Base-by-base conservation (phyloP, 2,329 filamentous ascomycete species). In the Alternaria brassicae region DNA sequence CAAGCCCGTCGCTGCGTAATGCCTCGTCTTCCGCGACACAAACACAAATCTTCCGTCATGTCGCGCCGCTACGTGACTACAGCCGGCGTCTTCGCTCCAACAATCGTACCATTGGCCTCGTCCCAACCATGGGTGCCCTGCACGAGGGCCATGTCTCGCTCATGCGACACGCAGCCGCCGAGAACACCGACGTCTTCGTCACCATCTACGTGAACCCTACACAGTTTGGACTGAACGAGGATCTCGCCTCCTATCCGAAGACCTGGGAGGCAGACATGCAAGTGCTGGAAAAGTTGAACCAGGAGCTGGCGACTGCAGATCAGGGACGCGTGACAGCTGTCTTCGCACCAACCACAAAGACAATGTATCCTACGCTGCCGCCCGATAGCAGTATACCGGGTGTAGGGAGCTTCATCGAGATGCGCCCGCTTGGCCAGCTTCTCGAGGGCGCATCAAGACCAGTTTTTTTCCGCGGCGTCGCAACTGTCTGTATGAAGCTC, bases 81-180 rank as follows among this genome's bases (percentile, higher is more conserved):
- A 88, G 92, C 34, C 84, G 82, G 21, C 84, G 88, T 39, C 87
- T 93, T 60, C 80, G 88, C 34, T 79, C 88, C 60, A 84, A 88
- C 71, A 86, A 89, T 69, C 87, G 89, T 57, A 89, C 88, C 42
- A 88, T 99, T 58, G 92, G 91, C 59, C 87, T 99, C 27, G 93
- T 99, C 34, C 95, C 95, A 1, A 99, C 95, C 30, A 98, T 99
- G 95, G 95, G 95, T 63, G 95, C 95, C 49, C 85, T 99, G n/a
- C 95, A 99, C 78, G 86, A 88, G 55, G 95, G 95, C 39, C 95
- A 99, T 79, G 80, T 97, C 51, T 91, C 91, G 3, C 85, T 99
- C 21, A 90, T 97, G 71, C 90, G 92, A 59, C 86, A 89, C 68
- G 95, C 95, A 3, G 93, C 93, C 1, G 82, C 84, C 47, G 92